Evolutionary conservation across 164 flowering plant genomes (phyloP), one percentile per base, ranked within the genome.

Genomic region (Pachysandra terminalis): DNA sequence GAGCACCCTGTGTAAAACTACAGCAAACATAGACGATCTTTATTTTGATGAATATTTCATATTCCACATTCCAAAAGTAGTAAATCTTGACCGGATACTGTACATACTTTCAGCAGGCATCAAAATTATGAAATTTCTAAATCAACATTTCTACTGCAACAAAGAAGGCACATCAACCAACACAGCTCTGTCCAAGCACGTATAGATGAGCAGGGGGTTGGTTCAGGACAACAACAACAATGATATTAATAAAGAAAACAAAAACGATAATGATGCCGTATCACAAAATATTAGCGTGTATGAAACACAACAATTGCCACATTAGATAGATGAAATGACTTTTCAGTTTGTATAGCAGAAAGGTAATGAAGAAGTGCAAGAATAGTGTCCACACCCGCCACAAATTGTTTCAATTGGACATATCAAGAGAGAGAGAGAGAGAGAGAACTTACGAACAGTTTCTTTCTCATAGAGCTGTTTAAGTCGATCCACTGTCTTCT

Each of bases 361-460:
- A 45, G 17, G 51, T 1, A 45, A 12, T 10, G 51, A 45, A 15
- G 51, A 45, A 45, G 51, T 12, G 15, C 6, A 45, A 45, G 51
- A 45, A 45, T 45, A 45, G 51, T 12, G 1, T 45, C 9, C 51
- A 45, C 17, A 10, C 10, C 10, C 51, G 10, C 51, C 51, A 45
- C 51, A 45, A 45, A 15, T 5, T 10, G 17, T 15, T 10, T 45
- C 51, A 45, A 45, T 10, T 45, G n/a, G n/a, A n/a, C n/a, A n/a
- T n/a, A n/a, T n/a, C n/a, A n/a, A n/a, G n/a, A n/a, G n/a, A n/a
- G n/a, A n/a, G 45, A 59, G n/a, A 64, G 53, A 69, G 22, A 45
- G 27, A 68, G 70, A 63, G 63, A 59, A 80, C 96, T 77, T 86
- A 95, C 98, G 75, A 16, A 71, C 84, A 75, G 68, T 77, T 84